Evolutionary conservation across 169 alveolate species (phyloP), one percentile per base, ranked within the genome.

Genomic region (Babesia bigemina): DNA sequence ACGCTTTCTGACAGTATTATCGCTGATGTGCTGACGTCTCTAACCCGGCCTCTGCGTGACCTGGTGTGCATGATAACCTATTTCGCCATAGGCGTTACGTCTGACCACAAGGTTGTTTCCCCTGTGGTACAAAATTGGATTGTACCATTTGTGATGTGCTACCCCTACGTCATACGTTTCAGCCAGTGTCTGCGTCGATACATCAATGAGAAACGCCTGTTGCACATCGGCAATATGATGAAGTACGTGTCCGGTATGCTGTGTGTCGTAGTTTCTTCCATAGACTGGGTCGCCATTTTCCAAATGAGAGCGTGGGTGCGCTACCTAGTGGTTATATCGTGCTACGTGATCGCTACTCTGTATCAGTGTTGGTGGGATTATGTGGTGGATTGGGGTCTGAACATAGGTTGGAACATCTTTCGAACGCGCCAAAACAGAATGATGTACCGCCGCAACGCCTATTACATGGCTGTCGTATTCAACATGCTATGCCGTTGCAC

Each of bases 341-440:
- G 89, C 19, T 93, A 93, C 86, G 77, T 90, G 50, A 53, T 85
- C 48, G 95, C 95, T 9, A 90, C 97, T 0, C 63, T 91, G 22
- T 92, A 84, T 77, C 92, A 87, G 94, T 84, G 92, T 26, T 69
- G 79, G 58, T 94, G 97, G 97, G 97, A 94, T 52, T 75, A 79
- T 53, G 88, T 86, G 71, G 81, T 92, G 73, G 97, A 94, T 65
- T 94, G 97, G 97, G 95, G 95, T 19, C 86, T 94, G 24, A 57
- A 76, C n/a, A 62, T 82, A 14, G 79, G 72, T 26, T 73, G 69
- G 42, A 75, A 88, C 55, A 76, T 79, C 39, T 85, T 88, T 55
- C 75, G 76, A 49, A 82, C 86, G 28, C 61, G 87, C 3, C 39
- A 61, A 22, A 50, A 63, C 53, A 67, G 82, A 19, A 61, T 14